Base-by-base conservation (phyloP, 2,329 filamentous ascomycete genomes). In the Aspergillus caelatus region DNA sequence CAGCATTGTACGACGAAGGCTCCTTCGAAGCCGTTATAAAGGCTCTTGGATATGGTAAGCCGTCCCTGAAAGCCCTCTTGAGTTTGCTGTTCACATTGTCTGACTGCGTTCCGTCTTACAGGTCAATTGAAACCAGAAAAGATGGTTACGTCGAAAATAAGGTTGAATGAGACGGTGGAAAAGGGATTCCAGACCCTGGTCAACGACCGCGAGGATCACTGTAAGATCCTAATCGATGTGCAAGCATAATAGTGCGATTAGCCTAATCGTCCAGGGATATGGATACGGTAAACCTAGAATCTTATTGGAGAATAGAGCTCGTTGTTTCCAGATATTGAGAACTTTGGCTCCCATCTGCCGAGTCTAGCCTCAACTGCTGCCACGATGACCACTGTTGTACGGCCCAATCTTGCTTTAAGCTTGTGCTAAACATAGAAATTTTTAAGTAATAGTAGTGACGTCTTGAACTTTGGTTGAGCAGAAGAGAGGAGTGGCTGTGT, bases 121-220 rank as follows among this genome's bases (percentile, higher is more conserved):
- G 85, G 82, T 2, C 78, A 75, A 26, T 74, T 89, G 48, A 79
- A 82, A 57, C 85, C 87, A 0, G 78, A 78, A 14, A 75, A 78
- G 34, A 89, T 90, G 88, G 88, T 90, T 48, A 89, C 87, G 0
- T 78, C 82, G 41, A 85, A 80, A 69, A 85, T 89, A 48, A 73
- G 78, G 56, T 76, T 89, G 46, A 82, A 86, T 16, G 77, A 85
- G 21, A 74, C 89, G 12, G 85, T 88, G 0, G 81, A 88, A 32
- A 80, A 85, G 30, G 87, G 86, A 0, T 85, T 88, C 65, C 77
- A 83, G 61, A 79, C 84, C 1, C 74, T 89, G 64, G 83, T 88
- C 34, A 74, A 84, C 5, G 82, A 89, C 66, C 87, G 88, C 67
- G 85, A 88, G 41, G 85, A 82, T 59, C 85, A 89, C 68, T 86